A percentile compares a stretch with the other conserved stretches of the same genome.
Evolutionary conservation across 176 grass and related monocot genomes (phyloP).

Genomic region (Puya raimondii): DNA sequence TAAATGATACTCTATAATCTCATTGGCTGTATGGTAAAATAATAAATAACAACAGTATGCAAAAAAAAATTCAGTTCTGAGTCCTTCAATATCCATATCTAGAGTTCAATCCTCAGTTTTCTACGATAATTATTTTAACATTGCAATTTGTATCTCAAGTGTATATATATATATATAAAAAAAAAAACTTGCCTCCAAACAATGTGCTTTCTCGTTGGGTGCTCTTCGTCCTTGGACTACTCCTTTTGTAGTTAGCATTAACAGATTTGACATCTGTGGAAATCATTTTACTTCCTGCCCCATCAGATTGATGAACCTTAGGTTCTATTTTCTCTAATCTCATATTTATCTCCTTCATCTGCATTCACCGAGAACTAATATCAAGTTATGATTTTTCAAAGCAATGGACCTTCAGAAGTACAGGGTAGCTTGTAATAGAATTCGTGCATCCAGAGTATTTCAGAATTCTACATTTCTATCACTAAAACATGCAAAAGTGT

Average conservation of each 20-base stretch:
- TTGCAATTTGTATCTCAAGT: not conserved
- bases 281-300: slow-evolving; percentile 25
- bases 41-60: too few relatives aligned
- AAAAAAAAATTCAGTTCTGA: too few relatives aligned
- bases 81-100: too few relatives aligned
- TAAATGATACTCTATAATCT: too few relatives aligned
- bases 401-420: not conserved
- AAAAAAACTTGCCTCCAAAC: slow-evolving; percentile 47
- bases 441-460: not conserved
- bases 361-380: slow-evolving; percentile 31
- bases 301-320: slow-evolving; percentile 56
- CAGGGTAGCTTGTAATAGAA: not conserved
- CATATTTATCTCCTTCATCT: slow-evolving; percentile 95
- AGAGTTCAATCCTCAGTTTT: too few relatives aligned
- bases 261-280: slow-evolving; percentile 50
- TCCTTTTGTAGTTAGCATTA: slow-evolving; percentile 71
- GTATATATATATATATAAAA: not conserved
- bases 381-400: slow-evolving; percentile 1
- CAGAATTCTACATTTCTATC: not conserved
- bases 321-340: slow-evolving; percentile 71
- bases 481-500: slow-evolving; percentile 4
- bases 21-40: too few relatives aligned
- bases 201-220: slow-evolving; percentile 57
- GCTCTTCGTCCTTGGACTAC: slow-evolving; percentile 59
- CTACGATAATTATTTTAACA: not conserved